Evolutionary conservation across 208 protist genomes (phyloP).

Genomic region (Wallacemonas sp.): DNA sequence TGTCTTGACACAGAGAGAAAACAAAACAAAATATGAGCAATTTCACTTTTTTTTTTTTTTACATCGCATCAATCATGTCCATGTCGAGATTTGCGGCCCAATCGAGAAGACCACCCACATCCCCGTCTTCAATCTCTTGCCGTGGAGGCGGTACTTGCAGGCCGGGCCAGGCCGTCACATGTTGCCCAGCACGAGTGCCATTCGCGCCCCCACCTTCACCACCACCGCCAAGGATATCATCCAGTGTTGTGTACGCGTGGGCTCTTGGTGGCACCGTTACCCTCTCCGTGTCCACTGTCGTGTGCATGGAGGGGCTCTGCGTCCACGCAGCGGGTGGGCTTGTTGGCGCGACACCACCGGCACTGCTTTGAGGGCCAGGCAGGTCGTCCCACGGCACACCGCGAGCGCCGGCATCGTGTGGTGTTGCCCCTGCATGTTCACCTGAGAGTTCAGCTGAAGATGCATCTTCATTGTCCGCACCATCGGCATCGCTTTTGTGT

Average conservation of each 20-base stretch:
- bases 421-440: background rate
- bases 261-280: background rate
- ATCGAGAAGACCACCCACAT: conserved; percentile 41
- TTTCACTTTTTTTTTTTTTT: conserved; percentile 1
- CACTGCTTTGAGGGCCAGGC: too few relatives aligned
- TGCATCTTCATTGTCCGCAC: conserved; percentile 6
- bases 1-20: too few relatives aligned
- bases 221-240: background rate
- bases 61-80: conserved; percentile 32
- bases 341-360: too few relatives aligned
- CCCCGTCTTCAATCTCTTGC: conserved; percentile 28
- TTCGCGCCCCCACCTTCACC: conserved; percentile 12
- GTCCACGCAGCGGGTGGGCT: too few relatives aligned
- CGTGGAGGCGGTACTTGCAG: background rate
- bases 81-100: conserved; percentile 56
- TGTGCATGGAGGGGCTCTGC: background rate
- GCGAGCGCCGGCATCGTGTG: background rate
- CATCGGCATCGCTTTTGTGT: background rate
- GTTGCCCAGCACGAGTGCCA: background rate
- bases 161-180: background rate
- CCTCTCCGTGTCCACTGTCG: background rate
- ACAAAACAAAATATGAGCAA: background rate
- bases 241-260: background rate
- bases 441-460: too few relatives aligned
- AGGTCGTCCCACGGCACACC: conserved; percentile 27